Conservation (phyloP, 768 basidiomycete genomes). For the Trametes punicea region DNA sequence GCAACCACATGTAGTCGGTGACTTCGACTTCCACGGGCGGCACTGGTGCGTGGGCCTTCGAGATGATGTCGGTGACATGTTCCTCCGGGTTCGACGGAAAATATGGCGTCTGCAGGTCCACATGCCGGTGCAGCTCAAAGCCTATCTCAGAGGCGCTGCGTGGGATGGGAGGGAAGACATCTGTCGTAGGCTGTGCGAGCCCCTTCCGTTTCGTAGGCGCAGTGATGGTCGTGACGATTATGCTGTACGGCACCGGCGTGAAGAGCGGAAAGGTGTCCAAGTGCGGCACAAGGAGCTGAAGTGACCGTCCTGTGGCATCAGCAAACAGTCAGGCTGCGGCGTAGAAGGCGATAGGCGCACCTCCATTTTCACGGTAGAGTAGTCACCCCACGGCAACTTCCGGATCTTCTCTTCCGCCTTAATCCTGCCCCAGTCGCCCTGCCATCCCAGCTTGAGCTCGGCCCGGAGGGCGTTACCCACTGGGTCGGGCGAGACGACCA, state of each 20-base stretch:
- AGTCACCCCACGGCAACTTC: constrained; percentile 22
- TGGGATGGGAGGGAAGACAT: constrained; percentile 21
- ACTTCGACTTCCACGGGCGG: constrained; percentile 19
- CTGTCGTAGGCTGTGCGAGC: constrained; percentile 6
- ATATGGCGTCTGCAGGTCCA: constrained; percentile 14
- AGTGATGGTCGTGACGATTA: constrained; percentile 18
- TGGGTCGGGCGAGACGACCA: constrained; percentile 19
- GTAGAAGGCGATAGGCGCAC: constrained; percentile 7
- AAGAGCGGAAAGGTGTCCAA: constrained; percentile 20
- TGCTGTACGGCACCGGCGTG: constrained; percentile 23
- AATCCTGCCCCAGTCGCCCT: constrained; percentile 18
- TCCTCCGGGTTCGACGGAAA: constrained; percentile 11
- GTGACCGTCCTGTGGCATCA: background rate
- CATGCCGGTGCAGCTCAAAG: constrained; percentile 15
- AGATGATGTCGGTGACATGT: constrained; percentile 10
- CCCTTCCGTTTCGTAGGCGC: constrained; percentile 20
- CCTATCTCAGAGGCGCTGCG: constrained; percentile 13
- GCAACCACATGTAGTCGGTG: constrained; percentile 17
- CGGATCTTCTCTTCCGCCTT: constrained; percentile 14
- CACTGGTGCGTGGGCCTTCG: constrained; percentile 9
- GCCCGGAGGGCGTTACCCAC: constrained; percentile 10
- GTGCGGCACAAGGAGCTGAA: constrained; percentile 19
- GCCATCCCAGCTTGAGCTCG: constrained; percentile 18
- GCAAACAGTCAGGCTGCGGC: background rate
- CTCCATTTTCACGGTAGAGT: constrained; percentile 15